Evolutionary conservation across 2,329 filamentous ascomycete genomes (phyloP).

Genomic region (Aphanoascus verrucosus): DNA sequence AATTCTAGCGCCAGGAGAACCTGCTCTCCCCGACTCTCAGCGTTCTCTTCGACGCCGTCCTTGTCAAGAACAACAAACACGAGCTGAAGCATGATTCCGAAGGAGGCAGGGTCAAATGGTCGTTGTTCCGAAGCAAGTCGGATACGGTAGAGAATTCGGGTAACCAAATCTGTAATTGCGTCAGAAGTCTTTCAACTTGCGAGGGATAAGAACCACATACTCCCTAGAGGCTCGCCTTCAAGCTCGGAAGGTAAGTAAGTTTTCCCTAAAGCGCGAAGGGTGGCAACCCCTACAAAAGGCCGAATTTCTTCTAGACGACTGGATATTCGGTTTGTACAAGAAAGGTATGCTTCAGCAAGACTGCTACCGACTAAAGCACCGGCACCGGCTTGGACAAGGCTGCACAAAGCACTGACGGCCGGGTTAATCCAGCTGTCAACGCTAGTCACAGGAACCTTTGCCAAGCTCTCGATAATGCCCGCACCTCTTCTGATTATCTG

Average conservation of each 20-base stretch:
- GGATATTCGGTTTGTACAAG: conserved; percentile 65
- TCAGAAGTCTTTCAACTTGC: neutral
- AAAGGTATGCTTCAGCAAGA: conserved; percentile 66
- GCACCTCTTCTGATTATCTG: conserved; percentile 68
- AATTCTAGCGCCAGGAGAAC: conserved; percentile 81
- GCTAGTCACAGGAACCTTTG: conserved; percentile 79
- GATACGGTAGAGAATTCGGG: conserved; percentile 78
- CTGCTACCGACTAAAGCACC: conserved; percentile 70
- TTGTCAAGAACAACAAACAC: conserved; percentile 66
- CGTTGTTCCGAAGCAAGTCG: conserved; percentile 85
- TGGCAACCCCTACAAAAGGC: conserved; percentile 78
- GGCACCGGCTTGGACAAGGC: conserved; percentile 64
- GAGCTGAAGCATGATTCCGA: conserved; percentile 79
- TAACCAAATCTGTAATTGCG: conserved; percentile 50
- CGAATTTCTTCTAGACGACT: conserved; percentile 63
- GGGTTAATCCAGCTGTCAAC: conserved; percentile 78
- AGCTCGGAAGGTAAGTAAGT: conserved; percentile 61
- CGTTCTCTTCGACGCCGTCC: conserved; percentile 58
- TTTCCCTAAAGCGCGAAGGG: conserved; percentile 66
- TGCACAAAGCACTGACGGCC: conserved; percentile 60
- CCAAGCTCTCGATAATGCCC: conserved; percentile 72
- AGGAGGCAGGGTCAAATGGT: conserved; percentile 78
- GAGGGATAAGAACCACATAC: conserved; percentile 26
- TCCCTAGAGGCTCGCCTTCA: conserved; percentile 68
- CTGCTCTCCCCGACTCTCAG: conserved; percentile 72